Conservation (phyloP, 2,329 filamentous ascomycete genomes). For the Eutypa lata region DNA sequence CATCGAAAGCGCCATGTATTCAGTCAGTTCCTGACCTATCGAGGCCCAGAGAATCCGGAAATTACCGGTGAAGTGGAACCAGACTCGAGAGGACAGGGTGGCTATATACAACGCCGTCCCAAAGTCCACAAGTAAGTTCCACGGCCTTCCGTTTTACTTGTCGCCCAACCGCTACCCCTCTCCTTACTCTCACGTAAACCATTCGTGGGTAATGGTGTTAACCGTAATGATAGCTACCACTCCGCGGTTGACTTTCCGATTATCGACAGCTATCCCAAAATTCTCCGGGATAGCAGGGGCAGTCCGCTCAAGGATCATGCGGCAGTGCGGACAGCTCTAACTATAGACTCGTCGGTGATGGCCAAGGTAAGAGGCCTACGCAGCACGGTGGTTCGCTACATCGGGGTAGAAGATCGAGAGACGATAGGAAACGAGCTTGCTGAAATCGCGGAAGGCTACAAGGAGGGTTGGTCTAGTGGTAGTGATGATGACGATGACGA, state of each 20-base stretch:
- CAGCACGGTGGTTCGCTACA: conserved; percentile 57
- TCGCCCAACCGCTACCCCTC: not conserved
- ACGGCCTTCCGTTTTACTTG: not conserved
- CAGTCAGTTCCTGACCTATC: conserved; percentile 37
- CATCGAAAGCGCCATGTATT: conserved; percentile 35
- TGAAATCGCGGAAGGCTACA: conserved; percentile 82
- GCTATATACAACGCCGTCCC: conserved; percentile 16
- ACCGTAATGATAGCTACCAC: conserved; percentile 41
- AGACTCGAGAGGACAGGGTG: conserved; percentile 11
- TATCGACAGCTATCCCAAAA: conserved; percentile 77
- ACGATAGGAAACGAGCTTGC: conserved; percentile 75
- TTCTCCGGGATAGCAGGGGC: conserved; percentile 54
- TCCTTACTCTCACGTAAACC: not conserved
- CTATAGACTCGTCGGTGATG: conserved; percentile 72
- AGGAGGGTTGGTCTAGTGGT: conserved; percentile 81
- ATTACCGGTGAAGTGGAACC: conserved; percentile 20
- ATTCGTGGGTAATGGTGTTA: no score
- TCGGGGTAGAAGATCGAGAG: conserved; percentile 78
- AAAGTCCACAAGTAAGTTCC: conserved; percentile 28
- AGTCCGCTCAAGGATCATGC: conserved; percentile 37
- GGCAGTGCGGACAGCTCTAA: conserved; percentile 58
- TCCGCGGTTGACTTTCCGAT: conserved; percentile 66
- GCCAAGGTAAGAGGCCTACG: conserved; percentile 65
- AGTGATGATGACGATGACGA: conserved; percentile 69
- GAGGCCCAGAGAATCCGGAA: conserved; percentile 23